Percentiles rank a stretch among this genome's conserved stretches.
These are phyloP conservation scores for Sclerotinia subarctica DNA, from an alignment of 2,329 filamentous ascomycete genomes.

Conservation along the genomic window DNA sequence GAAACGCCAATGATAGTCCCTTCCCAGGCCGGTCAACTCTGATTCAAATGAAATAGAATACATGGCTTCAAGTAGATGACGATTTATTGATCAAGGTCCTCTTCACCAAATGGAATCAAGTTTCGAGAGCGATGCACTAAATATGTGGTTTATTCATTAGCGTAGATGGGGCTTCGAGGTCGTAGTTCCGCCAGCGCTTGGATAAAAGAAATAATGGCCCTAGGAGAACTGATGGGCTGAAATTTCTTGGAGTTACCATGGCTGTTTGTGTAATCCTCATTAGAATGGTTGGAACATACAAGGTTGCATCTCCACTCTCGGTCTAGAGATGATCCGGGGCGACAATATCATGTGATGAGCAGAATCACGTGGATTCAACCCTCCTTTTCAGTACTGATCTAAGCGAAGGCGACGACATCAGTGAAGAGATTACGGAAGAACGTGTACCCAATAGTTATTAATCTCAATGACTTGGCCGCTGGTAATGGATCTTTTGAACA, in stretches of 20 bases:
- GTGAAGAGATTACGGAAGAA: not conserved
- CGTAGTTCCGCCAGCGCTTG: not conserved
- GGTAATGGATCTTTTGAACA: not conserved
- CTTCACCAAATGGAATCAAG: not conserved
- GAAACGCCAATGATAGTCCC: not conserved
- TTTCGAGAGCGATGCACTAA: not conserved
- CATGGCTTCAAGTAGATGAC: not conserved
- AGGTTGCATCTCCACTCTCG: conserved; percentile 4
- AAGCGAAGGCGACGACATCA: not conserved
- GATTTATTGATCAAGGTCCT: too few species aligned
- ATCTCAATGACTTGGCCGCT: fast-evolving
- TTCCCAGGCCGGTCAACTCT: conserved; percentile 1
- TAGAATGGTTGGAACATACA: not conserved
- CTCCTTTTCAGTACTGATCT: conserved; percentile 1
- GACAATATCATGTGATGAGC: not conserved
- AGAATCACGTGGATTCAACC: not conserved
- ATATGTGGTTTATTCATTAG: not conserved
- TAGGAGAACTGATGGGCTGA: not conserved
- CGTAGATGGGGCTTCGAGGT: not conserved
- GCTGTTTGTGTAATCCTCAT: not conserved
- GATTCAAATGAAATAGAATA: conserved; percentile 1
- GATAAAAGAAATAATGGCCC: not conserved
- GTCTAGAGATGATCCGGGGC: conserved; percentile 6
- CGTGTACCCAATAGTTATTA: not conserved
- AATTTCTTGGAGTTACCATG: not conserved